Evolutionary conservation across 208 protist species (phyloP).

Genomic region (Crithidia expoeki): DNA sequence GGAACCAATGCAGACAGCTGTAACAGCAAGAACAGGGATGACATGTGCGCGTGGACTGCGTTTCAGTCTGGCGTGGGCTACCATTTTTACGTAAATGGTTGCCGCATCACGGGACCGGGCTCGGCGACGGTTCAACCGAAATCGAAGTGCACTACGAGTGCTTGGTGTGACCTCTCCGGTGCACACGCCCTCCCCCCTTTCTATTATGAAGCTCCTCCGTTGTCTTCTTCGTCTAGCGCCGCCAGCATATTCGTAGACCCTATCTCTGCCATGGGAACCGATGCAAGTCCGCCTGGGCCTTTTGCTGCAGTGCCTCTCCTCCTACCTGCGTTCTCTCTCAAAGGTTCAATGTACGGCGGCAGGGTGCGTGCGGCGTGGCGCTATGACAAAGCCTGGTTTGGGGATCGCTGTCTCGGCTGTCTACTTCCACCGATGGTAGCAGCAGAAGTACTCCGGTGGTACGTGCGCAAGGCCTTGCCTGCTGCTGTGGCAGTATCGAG

Average conservation of each 20-base stretch:
- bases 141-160: conserved; percentile 1
- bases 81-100: conserved; percentile 58
- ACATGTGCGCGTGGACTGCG: conserved; percentile 45
- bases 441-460: conserved; percentile 47
- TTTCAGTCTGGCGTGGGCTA: conserved; percentile 63
- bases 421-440: conserved; percentile 35
- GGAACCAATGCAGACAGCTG: not conserved
- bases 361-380: conserved; percentile 31
- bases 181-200: conserved; percentile 39
- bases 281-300: not conserved
- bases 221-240: not conserved
- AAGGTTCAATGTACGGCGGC: conserved; percentile 19
- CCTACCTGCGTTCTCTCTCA: conserved; percentile 10
- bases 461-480: conserved; percentile 32
- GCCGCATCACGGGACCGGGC: conserved; percentile 15
- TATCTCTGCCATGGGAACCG: not conserved
- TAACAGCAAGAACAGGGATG: not conserved
- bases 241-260: not conserved
- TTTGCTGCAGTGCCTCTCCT: conserved; percentile 18
- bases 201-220: conserved; percentile 24
- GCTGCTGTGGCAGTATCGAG: not conserved
- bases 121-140: not conserved
- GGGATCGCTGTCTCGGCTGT: conserved; percentile 54
- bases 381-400: conserved; percentile 61
- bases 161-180: conserved; percentile 41